These are phyloP conservation scores for Tricladium varicosporioides DNA, from an alignment of 2,329 filamentous ascomycete genomes.

Conservation along the genomic window DNA sequence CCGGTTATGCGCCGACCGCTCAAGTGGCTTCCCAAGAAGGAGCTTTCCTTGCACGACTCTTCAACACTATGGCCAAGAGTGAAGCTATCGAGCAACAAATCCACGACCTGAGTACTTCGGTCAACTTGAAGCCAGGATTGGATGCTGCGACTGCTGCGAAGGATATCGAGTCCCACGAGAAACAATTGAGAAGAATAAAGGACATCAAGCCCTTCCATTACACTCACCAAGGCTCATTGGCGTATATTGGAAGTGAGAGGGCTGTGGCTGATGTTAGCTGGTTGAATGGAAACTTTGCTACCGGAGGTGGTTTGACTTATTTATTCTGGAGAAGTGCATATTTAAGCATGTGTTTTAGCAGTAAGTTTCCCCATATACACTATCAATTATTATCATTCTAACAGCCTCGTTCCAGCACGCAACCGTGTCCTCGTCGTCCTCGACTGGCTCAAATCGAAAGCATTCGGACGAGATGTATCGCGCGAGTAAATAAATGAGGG, in stretches of 20 bases:
- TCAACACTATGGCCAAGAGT: constrained; percentile 99
- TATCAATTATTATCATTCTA: constrained; percentile 13
- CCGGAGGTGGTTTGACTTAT: constrained; percentile 90
- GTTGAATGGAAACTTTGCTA: constrained; percentile 95
- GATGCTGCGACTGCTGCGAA: constrained; percentile 65
- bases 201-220: constrained; percentile 98
- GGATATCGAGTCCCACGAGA: constrained; percentile 84
- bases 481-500: constrained; percentile 58
- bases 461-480: constrained; percentile 93
- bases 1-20: constrained; percentile 95
- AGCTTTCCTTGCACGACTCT: constrained; percentile 87
- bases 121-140: constrained; percentile 56
- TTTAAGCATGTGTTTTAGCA: constrained; percentile 99
- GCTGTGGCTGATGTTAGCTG: constrained; percentile 96
- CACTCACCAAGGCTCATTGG: constrained; percentile 93
- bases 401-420: constrained; percentile 57
- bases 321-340: constrained; percentile 98
- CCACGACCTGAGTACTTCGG: constrained; percentile 59
- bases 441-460: constrained; percentile 96
- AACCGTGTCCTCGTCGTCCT: constrained; percentile 90
- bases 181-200: constrained; percentile 83
- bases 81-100: constrained; percentile 78
- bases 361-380: constrained; percentile 55
- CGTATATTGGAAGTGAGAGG: constrained; percentile 97
- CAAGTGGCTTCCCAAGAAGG: constrained; percentile 97